A percentile compares a stretch with the other conserved stretches of the same genome.
Conservation (phyloP, 345 rosid genomes). For the Arabis alpina region DNA sequence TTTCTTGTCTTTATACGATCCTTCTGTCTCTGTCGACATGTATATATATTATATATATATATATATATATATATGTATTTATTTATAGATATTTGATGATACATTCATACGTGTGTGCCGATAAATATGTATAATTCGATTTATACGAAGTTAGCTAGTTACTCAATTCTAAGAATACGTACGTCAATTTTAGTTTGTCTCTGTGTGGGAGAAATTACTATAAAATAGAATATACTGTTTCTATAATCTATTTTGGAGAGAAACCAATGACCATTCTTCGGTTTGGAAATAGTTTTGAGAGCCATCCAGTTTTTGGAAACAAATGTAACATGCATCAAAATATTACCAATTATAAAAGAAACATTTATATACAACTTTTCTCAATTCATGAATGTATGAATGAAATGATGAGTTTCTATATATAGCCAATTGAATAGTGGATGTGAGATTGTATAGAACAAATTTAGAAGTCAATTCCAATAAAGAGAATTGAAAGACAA, state of each 20-base stretch:
- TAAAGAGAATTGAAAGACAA: conserved; percentile 3
- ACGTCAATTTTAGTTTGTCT: too few relatives aligned
- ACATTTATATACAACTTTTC: too few relatives aligned
- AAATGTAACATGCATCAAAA: too few relatives aligned
- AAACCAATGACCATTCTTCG: too few relatives aligned
- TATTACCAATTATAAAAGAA: too few relatives aligned
- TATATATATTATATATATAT: conserved; percentile 9
- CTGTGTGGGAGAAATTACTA: too few relatives aligned
- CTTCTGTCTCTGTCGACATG: conserved; percentile 19
- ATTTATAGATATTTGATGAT: neutral
- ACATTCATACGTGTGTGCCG: neutral
- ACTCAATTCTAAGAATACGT: conserved; percentile 16
- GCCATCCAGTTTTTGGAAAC: too few relatives aligned
- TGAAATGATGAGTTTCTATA: neutral
- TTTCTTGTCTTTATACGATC: conserved; percentile 38
- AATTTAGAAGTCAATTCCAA: conserved; percentile 10
- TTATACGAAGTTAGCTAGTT: conserved; percentile 16
- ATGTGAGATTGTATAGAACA: conserved; percentile 16
- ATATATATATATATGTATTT: neutral
- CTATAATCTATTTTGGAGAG: too few relatives aligned
- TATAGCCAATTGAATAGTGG: neutral
- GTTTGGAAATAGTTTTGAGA: too few relatives aligned
- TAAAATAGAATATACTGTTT: too few relatives aligned
- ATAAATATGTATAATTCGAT: conserved; percentile 3
- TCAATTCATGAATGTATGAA: too few relatives aligned